Evolutionary conservation across 2,329 filamentous ascomycete genomes (phyloP).

Genomic region (Emericellopsis atlantica): DNA sequence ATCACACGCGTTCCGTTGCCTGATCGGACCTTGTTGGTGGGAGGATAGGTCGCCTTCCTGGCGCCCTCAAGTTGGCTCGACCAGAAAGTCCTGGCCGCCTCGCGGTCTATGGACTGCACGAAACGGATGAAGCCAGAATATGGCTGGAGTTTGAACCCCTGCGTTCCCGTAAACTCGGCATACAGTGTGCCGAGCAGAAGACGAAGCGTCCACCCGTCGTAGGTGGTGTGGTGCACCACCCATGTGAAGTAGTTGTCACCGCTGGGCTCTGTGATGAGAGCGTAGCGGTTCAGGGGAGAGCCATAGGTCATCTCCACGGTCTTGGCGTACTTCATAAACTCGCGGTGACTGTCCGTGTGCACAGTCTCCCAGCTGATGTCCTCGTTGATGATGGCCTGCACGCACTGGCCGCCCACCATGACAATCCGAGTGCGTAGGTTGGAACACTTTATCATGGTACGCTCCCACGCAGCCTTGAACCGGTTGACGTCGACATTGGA

Average conservation of each 20-base stretch:
- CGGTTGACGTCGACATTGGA: neutral
- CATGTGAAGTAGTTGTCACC: constrained; percentile 4
- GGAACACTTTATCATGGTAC: neutral
- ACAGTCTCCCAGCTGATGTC: neutral
- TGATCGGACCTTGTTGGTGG: neutral
- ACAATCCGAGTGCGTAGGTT: constrained; percentile 10
- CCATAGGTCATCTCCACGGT: constrained; percentile 1
- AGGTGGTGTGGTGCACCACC: constrained; percentile 7
- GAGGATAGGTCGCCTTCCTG: constrained; percentile 1
- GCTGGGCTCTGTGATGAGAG: neutral
- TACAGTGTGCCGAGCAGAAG: constrained; percentile 1
- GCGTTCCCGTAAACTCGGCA: neutral
- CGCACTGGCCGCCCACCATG: constrained; percentile 3
- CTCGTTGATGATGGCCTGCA: constrained; percentile 5
- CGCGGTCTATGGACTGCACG: constrained; percentile 16
- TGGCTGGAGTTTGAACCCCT: neutral
- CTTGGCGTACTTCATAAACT: neutral
- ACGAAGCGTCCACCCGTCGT: constrained; percentile 6
- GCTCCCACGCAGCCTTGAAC: constrained; percentile 1
- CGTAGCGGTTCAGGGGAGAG: neutral
- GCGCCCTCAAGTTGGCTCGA: neutral
- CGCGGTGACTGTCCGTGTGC: neutral
- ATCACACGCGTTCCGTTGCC: neutral
- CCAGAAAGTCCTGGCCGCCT: neutral
- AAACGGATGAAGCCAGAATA: constrained; percentile 29